These are phyloP conservation scores for Pichia norvegensis DNA, from an alignment of 1,139 yeast species.

Conservation along the genomic window DNA sequence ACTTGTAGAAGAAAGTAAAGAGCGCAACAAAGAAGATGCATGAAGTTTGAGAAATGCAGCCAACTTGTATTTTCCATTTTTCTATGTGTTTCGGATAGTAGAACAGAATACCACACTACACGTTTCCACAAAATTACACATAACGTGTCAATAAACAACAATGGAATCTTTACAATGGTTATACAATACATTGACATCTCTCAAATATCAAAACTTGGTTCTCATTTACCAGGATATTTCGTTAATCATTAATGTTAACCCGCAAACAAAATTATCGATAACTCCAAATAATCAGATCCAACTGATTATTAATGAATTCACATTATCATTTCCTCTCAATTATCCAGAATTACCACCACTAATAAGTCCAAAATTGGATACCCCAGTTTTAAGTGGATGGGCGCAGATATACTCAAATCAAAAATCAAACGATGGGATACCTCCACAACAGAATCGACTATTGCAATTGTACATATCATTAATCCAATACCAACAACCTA, in stretches of 20 bases:
- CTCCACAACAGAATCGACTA: constrained; percentile 25
- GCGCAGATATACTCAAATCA: constrained; percentile 15
- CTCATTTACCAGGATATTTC: constrained; percentile 5
- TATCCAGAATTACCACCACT: constrained; percentile 63
- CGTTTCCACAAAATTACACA: neutral
- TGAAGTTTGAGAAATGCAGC: neutral
- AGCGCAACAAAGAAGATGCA: neutral
- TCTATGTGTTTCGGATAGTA: too few species aligned
- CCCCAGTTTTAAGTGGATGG: constrained; percentile 37
- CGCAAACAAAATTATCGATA: neutral
- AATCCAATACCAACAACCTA: neutral
- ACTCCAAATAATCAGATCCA: neutral
- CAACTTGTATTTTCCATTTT: too few species aligned
- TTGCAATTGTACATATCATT: constrained; percentile 28
- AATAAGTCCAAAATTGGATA: neutral
- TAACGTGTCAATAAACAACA: too few species aligned
- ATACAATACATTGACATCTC: neutral
- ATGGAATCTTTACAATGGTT: neutral
- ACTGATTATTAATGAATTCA: constrained; percentile 30
- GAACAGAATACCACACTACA: neutral
- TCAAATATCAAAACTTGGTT: neutral
- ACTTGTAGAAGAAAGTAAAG: neutral
- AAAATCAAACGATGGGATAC: constrained; percentile 17
- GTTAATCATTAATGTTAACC: neutral
- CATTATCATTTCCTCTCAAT: constrained; percentile 49